Percentiles rank a stretch among this genome's conserved stretches.
These are phyloP conservation scores for Cucumis sativus DNA, from an alignment of 306 rosid species.

Conservation along the genomic window DNA sequence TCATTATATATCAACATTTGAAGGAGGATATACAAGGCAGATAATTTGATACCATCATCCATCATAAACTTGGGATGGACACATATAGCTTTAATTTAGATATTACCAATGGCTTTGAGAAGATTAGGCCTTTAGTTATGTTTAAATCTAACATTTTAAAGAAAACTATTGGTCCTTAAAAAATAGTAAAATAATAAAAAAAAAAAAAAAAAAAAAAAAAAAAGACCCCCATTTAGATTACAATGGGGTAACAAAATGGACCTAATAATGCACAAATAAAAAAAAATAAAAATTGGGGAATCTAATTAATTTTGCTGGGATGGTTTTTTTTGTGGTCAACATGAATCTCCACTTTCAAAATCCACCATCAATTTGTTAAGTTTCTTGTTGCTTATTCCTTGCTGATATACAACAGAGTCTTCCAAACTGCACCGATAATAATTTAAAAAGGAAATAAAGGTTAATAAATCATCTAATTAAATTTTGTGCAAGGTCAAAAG, in stretches of 20 bases:
- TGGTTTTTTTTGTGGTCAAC: background rate
- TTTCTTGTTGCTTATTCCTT: conserved; percentile 20
- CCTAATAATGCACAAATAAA: background rate
- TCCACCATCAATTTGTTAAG: conserved; percentile 16
- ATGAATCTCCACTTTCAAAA: conserved; percentile 1
- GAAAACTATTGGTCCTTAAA: background rate
- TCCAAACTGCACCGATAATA: background rate
- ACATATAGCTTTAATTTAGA: background rate
- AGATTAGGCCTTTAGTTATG: background rate
- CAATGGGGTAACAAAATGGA: background rate
- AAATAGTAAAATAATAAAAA: background rate
- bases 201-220: background rate
- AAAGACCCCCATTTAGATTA: background rate
- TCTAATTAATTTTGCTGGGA: background rate
- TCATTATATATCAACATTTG: background rate
- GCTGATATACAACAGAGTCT: conserved; percentile 8
- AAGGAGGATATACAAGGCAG: background rate
- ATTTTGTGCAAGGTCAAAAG: background rate
- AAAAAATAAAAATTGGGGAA: background rate
- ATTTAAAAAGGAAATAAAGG: too few species aligned
- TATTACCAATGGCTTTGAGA: background rate
- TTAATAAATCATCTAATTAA: background rate
- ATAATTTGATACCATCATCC: background rate
- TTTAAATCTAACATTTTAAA: background rate
- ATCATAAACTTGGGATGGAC: background rate